phyloP scores from a whole-genome alignment of 1,284 basidiomycete genomes.

The Paramarasmius palmivorus region DNA sequence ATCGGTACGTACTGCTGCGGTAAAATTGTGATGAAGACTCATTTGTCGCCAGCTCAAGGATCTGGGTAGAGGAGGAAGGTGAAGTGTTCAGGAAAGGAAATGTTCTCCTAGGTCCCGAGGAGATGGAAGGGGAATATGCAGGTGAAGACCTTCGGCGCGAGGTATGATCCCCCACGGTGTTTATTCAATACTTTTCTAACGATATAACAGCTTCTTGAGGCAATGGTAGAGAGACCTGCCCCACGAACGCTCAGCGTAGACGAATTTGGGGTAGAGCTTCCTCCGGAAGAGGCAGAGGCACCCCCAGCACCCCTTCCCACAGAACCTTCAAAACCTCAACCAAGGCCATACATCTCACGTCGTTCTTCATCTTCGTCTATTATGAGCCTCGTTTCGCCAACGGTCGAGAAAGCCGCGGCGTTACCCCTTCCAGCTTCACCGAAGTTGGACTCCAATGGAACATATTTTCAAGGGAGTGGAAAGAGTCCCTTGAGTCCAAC shows the following conservation, averaged over 20 bases:
- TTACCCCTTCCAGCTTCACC: not conserved
- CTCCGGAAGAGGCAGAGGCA: not conserved
- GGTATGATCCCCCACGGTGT: too few species aligned
- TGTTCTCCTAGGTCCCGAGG: constrained; percentile 76
- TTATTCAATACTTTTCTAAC: constrained; percentile 2
- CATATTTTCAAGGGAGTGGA: not conserved
- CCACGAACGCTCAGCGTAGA: constrained; percentile 53
- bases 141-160: constrained; percentile 83
- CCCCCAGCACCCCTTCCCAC: constrained; percentile 13
- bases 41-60: constrained; percentile 52
- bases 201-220: constrained; percentile 47
- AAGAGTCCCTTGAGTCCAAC: not conserved
- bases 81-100: constrained; percentile 91
- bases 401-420: constrained; percentile 1
- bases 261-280: constrained; percentile 48
- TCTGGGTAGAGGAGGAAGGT: constrained; percentile 85
- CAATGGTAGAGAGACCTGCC: constrained; percentile 62
- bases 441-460: not conserved
- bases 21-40: constrained; percentile 2
- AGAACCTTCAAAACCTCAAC: constrained; percentile 42
- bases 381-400: constrained; percentile 36
- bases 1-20: constrained; percentile 47
- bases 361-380: constrained; percentile 49
- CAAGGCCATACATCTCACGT: constrained; percentile 59
- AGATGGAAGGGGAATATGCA: constrained; percentile 84